Evolutionary conservation across 371 early-diverging fungal species (phyloP), one percentile per base, ranked within the genome.

Genomic region (Mortierella sp.): DNA sequence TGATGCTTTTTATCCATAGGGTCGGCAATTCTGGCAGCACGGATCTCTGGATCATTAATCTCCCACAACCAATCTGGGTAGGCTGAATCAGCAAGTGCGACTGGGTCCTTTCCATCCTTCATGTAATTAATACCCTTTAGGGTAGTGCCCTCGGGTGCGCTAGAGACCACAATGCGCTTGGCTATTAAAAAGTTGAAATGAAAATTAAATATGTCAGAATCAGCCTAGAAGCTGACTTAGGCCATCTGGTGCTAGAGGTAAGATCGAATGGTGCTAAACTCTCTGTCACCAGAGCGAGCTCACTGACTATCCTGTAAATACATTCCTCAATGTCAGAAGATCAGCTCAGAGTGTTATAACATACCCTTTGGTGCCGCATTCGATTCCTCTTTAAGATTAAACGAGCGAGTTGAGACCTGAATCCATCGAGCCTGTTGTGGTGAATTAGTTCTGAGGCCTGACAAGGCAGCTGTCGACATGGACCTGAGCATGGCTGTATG

Each of bases 21-120:
- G 77, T 89, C 67, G 82, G 88, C 76, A 77, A 86, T 69, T 82
- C 86, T 66, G 75, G 84, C 70, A 83, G 88, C 84, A 40, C 81
- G 81, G 53, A 88, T 83, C 67, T 90, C 90, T 65, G 84, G 71
- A 36, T 96, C 94, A 61, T 94, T 84, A 65, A 97, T 85, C 33
- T 90, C 91, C 97, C 97, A 97, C 22, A 97, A 89, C 97, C 97
- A 97, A 5, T 88, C 92, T 24, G 97, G 97, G 76, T 97, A 97
- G 82, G 94, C 94, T 1, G 86, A 85, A 69, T 97, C 97, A 19
- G 90, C 90, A 57, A 91, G 87, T 3, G 97, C 97, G 13, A 97
- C 87, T n/a, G 96, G 96, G 58, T 97, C 97, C 70, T 87, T 88
- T 55, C 90, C 91, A 52, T 92, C 92, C 84, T 93, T 94, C 71